A percentile compares a stretch with the other conserved stretches of the same genome.
Evolutionary conservation across 169 alveolate species (phyloP).

Genomic region (Perkinsus marinus): DNA sequence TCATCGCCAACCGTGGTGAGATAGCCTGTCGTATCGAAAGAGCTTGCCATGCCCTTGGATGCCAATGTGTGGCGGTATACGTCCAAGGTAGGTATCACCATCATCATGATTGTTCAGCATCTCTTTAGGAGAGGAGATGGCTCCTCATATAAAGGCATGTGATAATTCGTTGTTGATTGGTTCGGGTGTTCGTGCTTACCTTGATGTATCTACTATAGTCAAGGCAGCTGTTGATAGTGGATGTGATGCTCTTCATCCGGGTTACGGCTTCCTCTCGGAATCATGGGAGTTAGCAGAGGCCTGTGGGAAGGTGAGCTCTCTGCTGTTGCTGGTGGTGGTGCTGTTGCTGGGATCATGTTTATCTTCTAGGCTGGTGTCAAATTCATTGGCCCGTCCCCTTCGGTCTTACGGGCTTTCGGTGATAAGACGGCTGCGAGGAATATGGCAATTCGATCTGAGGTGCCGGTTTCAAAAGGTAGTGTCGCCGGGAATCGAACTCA

Average conservation of each 20-base stretch:
- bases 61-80: constrained; percentile 55
- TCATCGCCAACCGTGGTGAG: constrained; percentile 71
- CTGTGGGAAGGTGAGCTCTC: constrained; percentile 26
- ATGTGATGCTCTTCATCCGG: constrained; percentile 15
- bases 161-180: background rate
- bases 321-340: background rate
- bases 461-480: constrained; percentile 40
- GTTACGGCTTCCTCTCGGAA: constrained; percentile 71
- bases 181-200: constrained; percentile 7
- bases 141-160: background rate
- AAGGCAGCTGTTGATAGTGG: background rate
- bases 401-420: constrained; percentile 58
- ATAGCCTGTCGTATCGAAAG: constrained; percentile 62
- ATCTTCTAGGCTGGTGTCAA: background rate
- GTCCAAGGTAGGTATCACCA: background rate
- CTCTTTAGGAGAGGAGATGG: constrained; percentile 25
- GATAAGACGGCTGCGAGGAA: constrained; percentile 58
- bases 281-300: constrained; percentile 50
- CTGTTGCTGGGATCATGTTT: too few relatives aligned
- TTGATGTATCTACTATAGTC: background rate
- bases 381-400: constrained; percentile 60
- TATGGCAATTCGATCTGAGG: constrained; percentile 51
- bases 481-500: background rate
- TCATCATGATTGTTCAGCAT: constrained; percentile 26
- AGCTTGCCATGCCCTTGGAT: constrained; percentile 50